phyloP scores from a whole-genome alignment of 2,329 filamentous ascomycete species.

The Neonectria coccinea region DNA sequence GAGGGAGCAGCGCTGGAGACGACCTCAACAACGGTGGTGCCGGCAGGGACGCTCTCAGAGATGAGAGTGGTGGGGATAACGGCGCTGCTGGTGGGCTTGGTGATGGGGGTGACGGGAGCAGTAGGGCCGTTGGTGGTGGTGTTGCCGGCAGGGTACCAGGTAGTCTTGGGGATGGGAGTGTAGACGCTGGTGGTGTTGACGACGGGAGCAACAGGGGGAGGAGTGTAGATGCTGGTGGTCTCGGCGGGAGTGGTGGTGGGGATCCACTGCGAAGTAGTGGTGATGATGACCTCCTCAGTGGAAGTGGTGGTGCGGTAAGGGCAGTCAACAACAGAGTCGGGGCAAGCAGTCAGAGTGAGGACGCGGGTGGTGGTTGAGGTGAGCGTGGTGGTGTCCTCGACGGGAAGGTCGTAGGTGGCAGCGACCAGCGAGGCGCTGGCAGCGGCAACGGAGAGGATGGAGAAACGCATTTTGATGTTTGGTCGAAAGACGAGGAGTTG shows the following conservation, averaged over 20 bases:
- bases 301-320: slow-evolving; percentile 49
- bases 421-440: slow-evolving; percentile 55
- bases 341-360: slow-evolving; percentile 62
- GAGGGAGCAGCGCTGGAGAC: slow-evolving; percentile 27
- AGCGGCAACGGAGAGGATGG: slow-evolving; percentile 56
- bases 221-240: slow-evolving; percentile 48
- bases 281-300: slow-evolving; percentile 29
- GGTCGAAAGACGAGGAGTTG: slow-evolving; percentile 23
- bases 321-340: slow-evolving; percentile 58
- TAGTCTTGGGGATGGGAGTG: slow-evolving; percentile 40
- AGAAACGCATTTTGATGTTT: slow-evolving; percentile 59
- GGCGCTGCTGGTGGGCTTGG: slow-evolving; percentile 32
- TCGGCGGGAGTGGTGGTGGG: slow-evolving; percentile 38
- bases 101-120: slow-evolving; percentile 37
- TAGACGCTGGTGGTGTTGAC: slow-evolving; percentile 41
- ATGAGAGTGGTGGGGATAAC: slow-evolving; percentile 36
- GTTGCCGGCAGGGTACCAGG: slow-evolving; percentile 43
- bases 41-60: slow-evolving; percentile 17
- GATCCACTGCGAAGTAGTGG: slow-evolving; percentile 35
- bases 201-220: slow-evolving; percentile 31
- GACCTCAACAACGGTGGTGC: slow-evolving; percentile 11
- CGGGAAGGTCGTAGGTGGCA: slow-evolving; percentile 41
- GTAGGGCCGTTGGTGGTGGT: slow-evolving; percentile 44
- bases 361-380: slow-evolving; percentile 60
- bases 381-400: slow-evolving; percentile 51